A percentile compares a stretch with the other conserved stretches of the same genome.
These are phyloP conservation scores for Davidsoniella neocaledoniae DNA, from an alignment of 2,329 filamentous ascomycete genomes.

Conservation along the genomic window DNA sequence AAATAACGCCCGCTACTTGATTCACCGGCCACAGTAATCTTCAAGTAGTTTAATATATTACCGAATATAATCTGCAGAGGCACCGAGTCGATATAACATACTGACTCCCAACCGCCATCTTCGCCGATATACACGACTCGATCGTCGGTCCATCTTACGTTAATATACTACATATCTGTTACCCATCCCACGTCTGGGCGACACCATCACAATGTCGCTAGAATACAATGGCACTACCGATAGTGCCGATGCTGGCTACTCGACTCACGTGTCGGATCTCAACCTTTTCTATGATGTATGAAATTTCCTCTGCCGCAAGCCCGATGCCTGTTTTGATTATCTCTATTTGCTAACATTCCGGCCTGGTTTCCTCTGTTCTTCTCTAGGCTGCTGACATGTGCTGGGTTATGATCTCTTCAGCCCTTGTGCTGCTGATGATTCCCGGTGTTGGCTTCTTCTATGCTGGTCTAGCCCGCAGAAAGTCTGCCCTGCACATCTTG, in stretches of 20 bases:
- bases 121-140: no score
- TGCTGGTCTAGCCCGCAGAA: slow-evolving; percentile 73
- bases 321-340: slow-evolving; percentile 3
- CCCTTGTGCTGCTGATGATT: slow-evolving; percentile 80
- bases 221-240: slow-evolving; percentile 35
- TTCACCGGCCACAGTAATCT: no score
- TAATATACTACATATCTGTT: no score
- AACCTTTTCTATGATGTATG: slow-evolving; percentile 72
- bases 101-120: no score
- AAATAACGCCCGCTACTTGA: background rate
- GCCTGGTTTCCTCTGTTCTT: background rate
- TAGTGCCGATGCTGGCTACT: slow-evolving; percentile 34
- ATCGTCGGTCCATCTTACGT: no score
- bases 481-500: slow-evolving; percentile 74
- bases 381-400: slow-evolving; percentile 60
- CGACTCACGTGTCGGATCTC: slow-evolving; percentile 43
- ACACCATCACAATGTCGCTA: slow-evolving; percentile 19
- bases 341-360: background rate
- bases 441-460: slow-evolving; percentile 92
- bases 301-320: no score
- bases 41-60: background rate
- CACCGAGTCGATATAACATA: no score
- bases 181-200: no score
- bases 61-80: no score
- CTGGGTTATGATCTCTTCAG: slow-evolving; percentile 62